Evolutionary conservation across 441 rosid genomes (phyloP).

Genomic region (Isatis lusitanica): DNA sequence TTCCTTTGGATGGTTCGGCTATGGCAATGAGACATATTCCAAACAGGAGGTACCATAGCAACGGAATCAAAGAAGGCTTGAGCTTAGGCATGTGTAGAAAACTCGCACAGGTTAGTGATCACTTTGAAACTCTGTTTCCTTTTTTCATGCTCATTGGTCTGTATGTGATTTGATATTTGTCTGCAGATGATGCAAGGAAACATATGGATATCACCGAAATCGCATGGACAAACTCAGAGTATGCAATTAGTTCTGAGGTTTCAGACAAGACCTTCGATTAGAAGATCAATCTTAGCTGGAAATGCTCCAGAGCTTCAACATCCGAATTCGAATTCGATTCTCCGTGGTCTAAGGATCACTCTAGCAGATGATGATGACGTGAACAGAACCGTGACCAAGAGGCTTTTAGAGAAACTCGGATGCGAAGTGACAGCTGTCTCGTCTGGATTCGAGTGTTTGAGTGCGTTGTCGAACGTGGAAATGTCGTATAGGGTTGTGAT

Average conservation of each 20-base stretch:
- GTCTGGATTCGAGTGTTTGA: conserved; percentile 68
- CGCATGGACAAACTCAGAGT: conserved; percentile 53
- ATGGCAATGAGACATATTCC: conserved; percentile 33
- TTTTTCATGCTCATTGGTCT: background rate
- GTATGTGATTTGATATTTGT: conserved; percentile 3
- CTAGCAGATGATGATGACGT: conserved; percentile 63
- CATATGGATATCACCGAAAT: conserved; percentile 54
- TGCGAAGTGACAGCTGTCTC: conserved; percentile 64
- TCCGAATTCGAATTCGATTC: conserved; percentile 44
- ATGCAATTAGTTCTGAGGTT: conserved; percentile 63
- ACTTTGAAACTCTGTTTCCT: background rate
- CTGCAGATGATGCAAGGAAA: conserved; percentile 82
- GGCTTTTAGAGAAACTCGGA: conserved; percentile 61
- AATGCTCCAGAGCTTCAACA: conserved; percentile 46
- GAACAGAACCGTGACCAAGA: conserved; percentile 60
- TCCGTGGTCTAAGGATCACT: conserved; percentile 53
- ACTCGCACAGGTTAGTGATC: conserved; percentile 62
- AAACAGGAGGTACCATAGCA: conserved; percentile 38
- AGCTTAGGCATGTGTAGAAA: conserved; percentile 69
- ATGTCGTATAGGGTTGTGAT: conserved; percentile 54
- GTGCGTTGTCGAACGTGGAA: conserved; percentile 46
- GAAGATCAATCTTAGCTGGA: conserved; percentile 37
- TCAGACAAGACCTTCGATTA: conserved; percentile 43
- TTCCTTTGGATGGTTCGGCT: conserved; percentile 36
- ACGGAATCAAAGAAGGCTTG: conserved; percentile 53